Conservation (phyloP, 2,329 filamentous ascomycete genomes). For the Eutypella sp. region DNA sequence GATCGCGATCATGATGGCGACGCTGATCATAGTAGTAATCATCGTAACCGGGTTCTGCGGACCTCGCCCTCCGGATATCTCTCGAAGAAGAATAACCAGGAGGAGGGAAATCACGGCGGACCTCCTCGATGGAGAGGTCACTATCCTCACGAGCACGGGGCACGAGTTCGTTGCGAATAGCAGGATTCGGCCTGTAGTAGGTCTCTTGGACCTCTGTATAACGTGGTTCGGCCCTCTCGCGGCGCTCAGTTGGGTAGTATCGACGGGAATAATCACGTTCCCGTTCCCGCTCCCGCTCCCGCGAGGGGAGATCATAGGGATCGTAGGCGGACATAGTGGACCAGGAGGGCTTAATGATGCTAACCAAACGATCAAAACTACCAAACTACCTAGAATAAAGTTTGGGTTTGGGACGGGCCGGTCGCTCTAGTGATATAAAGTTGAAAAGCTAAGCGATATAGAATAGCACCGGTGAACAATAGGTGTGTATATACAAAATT, state of each 20-base stretch:
- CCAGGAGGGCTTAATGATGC: conserved; percentile 32
- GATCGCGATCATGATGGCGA: conserved; percentile 33
- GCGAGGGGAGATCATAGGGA: conserved; percentile 41
- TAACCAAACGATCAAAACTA: conserved; percentile 10
- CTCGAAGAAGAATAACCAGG: conserved; percentile 45
- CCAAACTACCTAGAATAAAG: neutral
- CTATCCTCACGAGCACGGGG: conserved; percentile 65
- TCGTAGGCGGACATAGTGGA: conserved; percentile 47
- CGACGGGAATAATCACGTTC: conserved; percentile 34
- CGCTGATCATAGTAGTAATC: conserved; percentile 53
- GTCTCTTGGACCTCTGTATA: conserved; percentile 49
- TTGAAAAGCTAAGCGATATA: neutral
- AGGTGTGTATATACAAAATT: neutral
- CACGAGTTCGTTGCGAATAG: conserved; percentile 45
- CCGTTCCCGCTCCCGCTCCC: conserved; percentile 30
- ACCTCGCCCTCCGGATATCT: conserved; percentile 57
- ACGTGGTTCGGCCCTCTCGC: conserved; percentile 47
- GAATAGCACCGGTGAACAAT: no score
- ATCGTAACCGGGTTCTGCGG: conserved; percentile 56
- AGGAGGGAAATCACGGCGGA: conserved; percentile 78
- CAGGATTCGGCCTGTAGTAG: conserved; percentile 39
- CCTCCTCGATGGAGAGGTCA: conserved; percentile 72
- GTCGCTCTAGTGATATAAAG: neutral
- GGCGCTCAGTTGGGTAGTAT: conserved; percentile 45
- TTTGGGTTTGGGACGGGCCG: no score